Conservation (phyloP, 139 green algal species). For the Eudorina sp. region DNA sequence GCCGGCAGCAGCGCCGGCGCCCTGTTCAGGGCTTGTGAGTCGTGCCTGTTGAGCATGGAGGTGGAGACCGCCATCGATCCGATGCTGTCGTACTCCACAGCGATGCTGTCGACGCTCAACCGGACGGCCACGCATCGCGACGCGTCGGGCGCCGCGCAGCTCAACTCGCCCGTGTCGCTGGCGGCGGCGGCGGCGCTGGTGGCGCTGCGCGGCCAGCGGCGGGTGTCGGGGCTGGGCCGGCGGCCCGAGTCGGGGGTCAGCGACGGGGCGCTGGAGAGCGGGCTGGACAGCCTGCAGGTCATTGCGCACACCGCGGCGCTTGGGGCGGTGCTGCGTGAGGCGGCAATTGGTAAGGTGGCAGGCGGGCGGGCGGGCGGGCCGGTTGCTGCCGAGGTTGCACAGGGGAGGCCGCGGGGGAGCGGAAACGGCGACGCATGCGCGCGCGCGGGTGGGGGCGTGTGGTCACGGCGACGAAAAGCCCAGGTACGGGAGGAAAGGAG, state of each 20-base stretch:
- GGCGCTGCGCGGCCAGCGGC: neutral
- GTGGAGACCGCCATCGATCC: constrained; percentile 44
- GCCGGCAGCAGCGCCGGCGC: neutral
- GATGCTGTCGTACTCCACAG: neutral
- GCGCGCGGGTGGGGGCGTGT: too few relatives aligned
- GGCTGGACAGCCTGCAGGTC: constrained; percentile 12
- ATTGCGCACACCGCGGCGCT: too few relatives aligned
- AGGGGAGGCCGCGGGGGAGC: neutral
- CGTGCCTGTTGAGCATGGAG: constrained; percentile 40
- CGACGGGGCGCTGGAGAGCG: neutral
- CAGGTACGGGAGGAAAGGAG: too few relatives aligned
- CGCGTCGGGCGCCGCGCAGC: neutral
- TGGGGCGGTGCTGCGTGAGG: neutral
- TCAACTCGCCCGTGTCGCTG: neutral
- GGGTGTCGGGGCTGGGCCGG: neutral
- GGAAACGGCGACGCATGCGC: neutral
- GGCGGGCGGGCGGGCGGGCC: too few relatives aligned
- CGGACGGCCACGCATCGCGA: neutral
- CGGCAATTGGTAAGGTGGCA: neutral
- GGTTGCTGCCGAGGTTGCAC: neutral
- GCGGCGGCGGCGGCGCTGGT: neutral
- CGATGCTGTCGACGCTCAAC: neutral
- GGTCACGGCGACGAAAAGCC: too few relatives aligned
- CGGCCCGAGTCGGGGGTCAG: neutral
- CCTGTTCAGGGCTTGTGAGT: neutral